Evolutionary conservation across 2,329 filamentous ascomycete species (phyloP), one percentile per base, ranked within the genome.

Genomic region (Pseudogymnoascus sp.): DNA sequence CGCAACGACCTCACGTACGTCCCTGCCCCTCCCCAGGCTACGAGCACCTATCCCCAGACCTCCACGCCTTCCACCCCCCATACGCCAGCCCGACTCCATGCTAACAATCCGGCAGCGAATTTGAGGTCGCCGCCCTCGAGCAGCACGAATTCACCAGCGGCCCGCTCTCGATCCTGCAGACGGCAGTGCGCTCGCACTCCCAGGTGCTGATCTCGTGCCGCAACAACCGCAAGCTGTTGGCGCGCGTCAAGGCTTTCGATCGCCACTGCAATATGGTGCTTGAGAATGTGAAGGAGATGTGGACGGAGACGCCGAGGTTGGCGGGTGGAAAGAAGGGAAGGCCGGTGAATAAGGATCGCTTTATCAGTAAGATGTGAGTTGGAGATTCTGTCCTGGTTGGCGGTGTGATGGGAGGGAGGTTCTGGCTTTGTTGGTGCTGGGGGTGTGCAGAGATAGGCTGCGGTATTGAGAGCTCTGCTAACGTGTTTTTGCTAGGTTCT

Each of bases 251-350:
- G 82, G 95, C 95, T 5, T 99, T 99, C 76, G 95, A 99, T 78
- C 85, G 95, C 66, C 95, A 99, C 79, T 97, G 93, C 85, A 99
- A 99, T 80, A 97, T 99, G 95, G 90, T 96, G 3, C 82, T 97
- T 59, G 92, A 96, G 81, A 96, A 96, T 70, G 92, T 96, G 46
- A 96, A 96, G 83, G 95, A 99, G 80, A 97, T 99, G 93, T 99
- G 95, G 95, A 97, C 93, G 8, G 95, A 99, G 80, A 95, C 90
- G 63, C 92, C 93, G 59, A 82, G 87, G 66, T 83, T 90, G 73
- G 87, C 89, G 21, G 89, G 88, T 68, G 93, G 93, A 69, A 95
- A 93, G 81, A 93, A 92, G 79, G 93, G 93, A 63, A 82, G 89
- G 72, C 87, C 89, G 50, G 91, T 97, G 67, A 99, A 99, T 81